phyloP scores from a whole-genome alignment of 2,329 filamentous ascomycete species.

The Clathrospora elynae region DNA sequence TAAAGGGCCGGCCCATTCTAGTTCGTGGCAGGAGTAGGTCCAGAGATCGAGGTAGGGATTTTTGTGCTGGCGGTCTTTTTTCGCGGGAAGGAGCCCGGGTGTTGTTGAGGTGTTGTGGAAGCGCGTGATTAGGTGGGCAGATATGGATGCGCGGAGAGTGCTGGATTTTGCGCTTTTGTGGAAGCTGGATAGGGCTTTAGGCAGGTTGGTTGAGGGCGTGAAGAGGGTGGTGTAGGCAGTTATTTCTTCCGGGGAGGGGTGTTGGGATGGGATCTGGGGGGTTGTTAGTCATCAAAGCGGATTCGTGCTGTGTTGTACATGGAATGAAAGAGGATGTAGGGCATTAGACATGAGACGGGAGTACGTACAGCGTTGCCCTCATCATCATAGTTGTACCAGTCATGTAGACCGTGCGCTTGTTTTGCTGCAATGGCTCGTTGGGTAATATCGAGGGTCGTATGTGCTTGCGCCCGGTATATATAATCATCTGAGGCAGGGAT shows the following conservation, averaged over 20 bases:
- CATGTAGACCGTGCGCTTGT: slow-evolving; percentile 54
- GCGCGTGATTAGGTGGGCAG: slow-evolving; percentile 61
- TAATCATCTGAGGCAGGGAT: slow-evolving; percentile 55
- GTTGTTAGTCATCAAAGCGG: background rate
- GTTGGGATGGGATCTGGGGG: slow-evolving; percentile 23
- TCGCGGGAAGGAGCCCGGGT: slow-evolving; percentile 36
- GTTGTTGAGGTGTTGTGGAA: slow-evolving; percentile 49
- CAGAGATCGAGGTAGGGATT: slow-evolving; percentile 75
- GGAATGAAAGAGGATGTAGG: background rate
- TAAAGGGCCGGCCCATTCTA: slow-evolving; percentile 70
- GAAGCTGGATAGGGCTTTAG: slow-evolving; percentile 67
- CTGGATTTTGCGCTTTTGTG: slow-evolving; percentile 68
- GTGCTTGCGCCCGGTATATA: slow-evolving; percentile 57
- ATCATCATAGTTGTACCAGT: slow-evolving; percentile 58
- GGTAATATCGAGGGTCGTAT: slow-evolving; percentile 57
- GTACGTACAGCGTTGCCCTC: slow-evolving; percentile 42
- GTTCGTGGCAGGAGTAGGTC: slow-evolving; percentile 65
- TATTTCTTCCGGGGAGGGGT: slow-evolving; percentile 57
- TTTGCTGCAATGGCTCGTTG: slow-evolving; percentile 57
- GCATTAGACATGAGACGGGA: background rate
- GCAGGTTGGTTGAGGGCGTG: slow-evolving; percentile 62
- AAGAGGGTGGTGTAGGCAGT: slow-evolving; percentile 72
- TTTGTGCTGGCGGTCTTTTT: slow-evolving; percentile 53
- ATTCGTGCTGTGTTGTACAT: background rate
- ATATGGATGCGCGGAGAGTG: slow-evolving; percentile 63